Evolutionary conservation across 2,329 filamentous ascomycete species (phyloP).

Genomic region (Hypocreales sp.): DNA sequence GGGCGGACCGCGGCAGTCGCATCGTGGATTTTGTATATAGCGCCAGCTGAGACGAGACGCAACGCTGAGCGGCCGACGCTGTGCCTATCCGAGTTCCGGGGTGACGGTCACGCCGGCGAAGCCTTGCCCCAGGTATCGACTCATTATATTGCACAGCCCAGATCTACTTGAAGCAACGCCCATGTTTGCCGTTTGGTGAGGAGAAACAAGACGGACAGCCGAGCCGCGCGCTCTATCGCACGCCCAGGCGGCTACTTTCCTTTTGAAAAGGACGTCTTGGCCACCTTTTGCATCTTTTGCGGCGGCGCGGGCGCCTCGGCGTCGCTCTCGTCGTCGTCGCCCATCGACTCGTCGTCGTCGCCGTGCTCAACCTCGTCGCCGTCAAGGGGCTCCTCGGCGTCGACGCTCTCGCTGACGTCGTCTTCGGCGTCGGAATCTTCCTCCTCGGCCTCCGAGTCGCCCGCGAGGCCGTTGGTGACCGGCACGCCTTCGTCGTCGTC

Average conservation of each 20-base stretch:
- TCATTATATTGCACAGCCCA: no score
- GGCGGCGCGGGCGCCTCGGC: constrained; percentile 30
- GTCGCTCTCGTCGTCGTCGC: constrained; percentile 40
- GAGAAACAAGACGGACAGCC: no score
- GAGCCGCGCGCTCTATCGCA: no score
- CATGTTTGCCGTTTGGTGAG: no score
- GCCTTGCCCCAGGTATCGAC: no score
- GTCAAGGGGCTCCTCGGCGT: constrained; percentile 33
- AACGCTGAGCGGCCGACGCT: no score
- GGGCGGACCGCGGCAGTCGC: no score
- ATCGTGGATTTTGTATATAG: no score
- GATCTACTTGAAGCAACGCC: no score
- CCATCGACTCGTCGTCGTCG: constrained; percentile 37
- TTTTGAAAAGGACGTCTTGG: constrained; percentile 14
- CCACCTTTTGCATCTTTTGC: constrained; percentile 26
- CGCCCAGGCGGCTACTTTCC: neutral
- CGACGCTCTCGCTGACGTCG: constrained; percentile 25
- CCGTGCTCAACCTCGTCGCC: constrained; percentile 45
- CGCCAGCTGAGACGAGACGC: no score
- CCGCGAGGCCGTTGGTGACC: constrained; percentile 36
- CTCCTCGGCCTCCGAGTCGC: constrained; percentile 45
- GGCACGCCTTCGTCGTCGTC: constrained; percentile 44
- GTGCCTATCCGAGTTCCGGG: no score
- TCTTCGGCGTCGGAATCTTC: constrained; percentile 23
- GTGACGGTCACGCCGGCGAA: no score